Base-by-base conservation (phyloP, 2,329 filamentous ascomycete species). In the Aspergillus ruber region DNA sequence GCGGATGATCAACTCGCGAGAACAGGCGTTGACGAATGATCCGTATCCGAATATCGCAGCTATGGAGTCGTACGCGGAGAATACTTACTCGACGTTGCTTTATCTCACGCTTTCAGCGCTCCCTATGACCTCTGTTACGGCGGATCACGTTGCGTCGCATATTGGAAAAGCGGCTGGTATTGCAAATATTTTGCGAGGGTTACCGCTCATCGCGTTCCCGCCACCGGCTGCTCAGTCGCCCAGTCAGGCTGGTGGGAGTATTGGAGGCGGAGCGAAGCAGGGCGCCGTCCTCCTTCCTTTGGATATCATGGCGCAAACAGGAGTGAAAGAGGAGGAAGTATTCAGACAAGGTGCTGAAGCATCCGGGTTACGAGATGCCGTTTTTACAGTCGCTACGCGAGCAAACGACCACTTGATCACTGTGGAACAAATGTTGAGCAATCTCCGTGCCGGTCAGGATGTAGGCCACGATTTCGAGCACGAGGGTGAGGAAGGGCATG, bases 401-500 rank as follows among this genome's bases (percentile, higher is more conserved):
- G 93, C 93, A 6, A 94, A 94, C 62, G 93, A 98, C 65, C 93
- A 98, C 68, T 75, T 98, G 29, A 95, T 96, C 56, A 97, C 91
- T 0, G 91, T 87, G 2, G 78, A 90, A 50, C 88, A 95, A 65
- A 95, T 98, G 90, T 69, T 97, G 50, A 84, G 83, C 61, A 88
- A 87, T 59, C 72, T 95, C 17, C 81, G 81, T 46, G 83, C 82
- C 3, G 88, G 90, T 1, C 72, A 85, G 56, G 83, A 82, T 43
- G 81, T 88, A 0, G 88, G 85, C 0, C 91, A 96, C 64, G 88
- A 88, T 4, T 96, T 91, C 65, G 91, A 97, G 69, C 88, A 96
- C 62, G 79, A 86, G 51, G 81, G 83, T 25, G 89, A 95, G 62
- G 83, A 83, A 44, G 88, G 86, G 43, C 78, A 80, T 60, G 66